Conservation (phyloP, 768 basidiomycete genomes). For the Mycena sanguinolenta region DNA sequence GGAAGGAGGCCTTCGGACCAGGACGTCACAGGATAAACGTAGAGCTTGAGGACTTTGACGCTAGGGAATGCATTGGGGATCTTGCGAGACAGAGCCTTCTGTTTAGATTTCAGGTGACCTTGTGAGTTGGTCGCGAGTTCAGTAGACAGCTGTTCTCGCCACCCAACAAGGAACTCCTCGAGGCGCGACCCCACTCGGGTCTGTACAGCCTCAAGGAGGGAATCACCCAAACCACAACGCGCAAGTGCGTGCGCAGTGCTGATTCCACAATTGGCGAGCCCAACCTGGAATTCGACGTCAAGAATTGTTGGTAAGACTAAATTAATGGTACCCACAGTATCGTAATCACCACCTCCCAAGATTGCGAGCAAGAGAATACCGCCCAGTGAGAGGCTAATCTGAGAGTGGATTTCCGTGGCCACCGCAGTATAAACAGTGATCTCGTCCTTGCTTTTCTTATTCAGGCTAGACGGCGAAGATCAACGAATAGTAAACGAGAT, state of each 20-base stretch:
- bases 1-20: slow-evolving; percentile 18
- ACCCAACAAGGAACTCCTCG: slow-evolving; percentile 22
- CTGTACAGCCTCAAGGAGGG: slow-evolving; percentile 56
- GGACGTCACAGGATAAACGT: slow-evolving; percentile 22
- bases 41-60: slow-evolving; percentile 20
- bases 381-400: too few species aligned
- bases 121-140: slow-evolving; percentile 32
- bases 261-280: slow-evolving; percentile 58
- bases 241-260: slow-evolving; percentile 71
- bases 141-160: slow-evolving; percentile 16
- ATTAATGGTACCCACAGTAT: too few species aligned
- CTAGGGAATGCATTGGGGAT: slow-evolving; percentile 25
- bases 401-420: too few species aligned
- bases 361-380: too few species aligned
- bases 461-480: too few species aligned
- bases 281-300: slow-evolving; percentile 26
- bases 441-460: too few species aligned
- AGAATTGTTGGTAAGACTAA: too few species aligned
- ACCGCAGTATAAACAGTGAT: too few species aligned
- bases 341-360: too few species aligned
- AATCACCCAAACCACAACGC: slow-evolving; percentile 68
- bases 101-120: slow-evolving; percentile 8
- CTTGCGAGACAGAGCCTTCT: background rate
- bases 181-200: slow-evolving; percentile 3
- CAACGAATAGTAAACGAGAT: too few species aligned